Base-by-base conservation (phyloP, 2,329 filamentous ascomycete species). In the Penicillium sp. region DNA sequence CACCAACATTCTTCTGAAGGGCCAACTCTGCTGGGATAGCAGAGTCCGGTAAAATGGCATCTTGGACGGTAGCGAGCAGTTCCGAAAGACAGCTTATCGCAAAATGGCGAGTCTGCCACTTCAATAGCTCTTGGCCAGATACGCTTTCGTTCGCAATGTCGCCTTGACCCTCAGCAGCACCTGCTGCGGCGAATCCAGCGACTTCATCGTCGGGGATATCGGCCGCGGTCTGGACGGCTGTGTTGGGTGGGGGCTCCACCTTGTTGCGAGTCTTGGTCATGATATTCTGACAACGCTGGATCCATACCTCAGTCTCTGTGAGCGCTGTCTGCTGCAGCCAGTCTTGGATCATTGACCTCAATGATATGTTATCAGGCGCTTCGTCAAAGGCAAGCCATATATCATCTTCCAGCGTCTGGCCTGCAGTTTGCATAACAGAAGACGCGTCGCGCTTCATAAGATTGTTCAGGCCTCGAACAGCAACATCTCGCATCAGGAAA, bases 121-220 rank as follows among this genome's bases (percentile, higher is more conserved):
- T 87, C 57, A 99, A 79, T 13, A 94, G 85, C 71, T 99, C 94
- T 65, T 95, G 92, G 18, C 92, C 87, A 8, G 86, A 64, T 77
- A 62, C 77, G 66, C 68, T 66, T 32, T 78, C 79, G 45, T 76
- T 76, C 0, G 73, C 67, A 22, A 79, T 74, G 43, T 86, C 84
- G 38, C 83, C 81, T 47, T 88, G 83, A 46, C 83, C 84, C 4
- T 75, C 78, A 3, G 79, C 83, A 24, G 86, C 87, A 27, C 31
- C 82, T 82, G 89, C 86, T n/a, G 87, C 85, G 31, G 92, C 92
- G 68, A 99, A 97, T 0, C 94, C 94, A 49, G 94, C 94, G 34
- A 96, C 93, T 71, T 99, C 95, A 70, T 99, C 94, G 69, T 99
- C 94, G 59, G 93, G 89, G 0, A 97, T 76, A 64, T 99, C 94